Evolutionary conservation across 1,284 basidiomycete species (phyloP).

Genomic region (Cutaneotrichosporon sp.): DNA sequence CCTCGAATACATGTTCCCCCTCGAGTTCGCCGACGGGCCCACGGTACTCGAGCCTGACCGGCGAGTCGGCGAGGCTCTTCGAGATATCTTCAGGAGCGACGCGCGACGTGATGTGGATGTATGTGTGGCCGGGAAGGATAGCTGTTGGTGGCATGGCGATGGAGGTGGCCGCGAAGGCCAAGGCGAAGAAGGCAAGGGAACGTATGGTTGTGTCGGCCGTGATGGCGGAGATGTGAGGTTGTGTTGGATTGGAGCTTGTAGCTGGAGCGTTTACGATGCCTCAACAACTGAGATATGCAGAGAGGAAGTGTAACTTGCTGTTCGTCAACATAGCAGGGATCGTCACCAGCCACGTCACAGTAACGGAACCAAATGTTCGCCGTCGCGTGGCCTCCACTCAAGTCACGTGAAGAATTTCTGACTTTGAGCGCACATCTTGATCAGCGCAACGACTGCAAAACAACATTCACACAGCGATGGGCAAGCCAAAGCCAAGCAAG

Average conservation of each 20-base stretch:
- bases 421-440: background rate
- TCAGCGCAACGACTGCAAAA: background rate
- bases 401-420: constrained; percentile 27
- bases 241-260: background rate
- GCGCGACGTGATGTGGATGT: constrained; percentile 42
- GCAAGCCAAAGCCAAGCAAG: constrained; percentile 39
- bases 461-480: constrained; percentile 27
- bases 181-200: constrained; percentile 3
- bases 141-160: constrained; percentile 19
- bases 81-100: constrained; percentile 10
- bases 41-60: constrained; percentile 30
- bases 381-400: constrained; percentile 8
- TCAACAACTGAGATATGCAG: constrained; percentile 1
- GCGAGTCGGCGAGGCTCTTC: background rate
- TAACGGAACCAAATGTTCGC: background rate
- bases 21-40: constrained; percentile 46
- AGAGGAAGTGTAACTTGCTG: background rate
- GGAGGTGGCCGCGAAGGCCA: constrained; percentile 10
- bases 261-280: background rate
- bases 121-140: constrained; percentile 35
- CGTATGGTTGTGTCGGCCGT: constrained; percentile 17
- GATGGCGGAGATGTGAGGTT: background rate
- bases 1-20: constrained; percentile 48
- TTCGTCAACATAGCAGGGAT: background rate
- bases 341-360: background rate